Evolutionary conservation across 352 stramenopile species (phyloP).

Genomic region (Globisporangium abappressorium): DNA sequence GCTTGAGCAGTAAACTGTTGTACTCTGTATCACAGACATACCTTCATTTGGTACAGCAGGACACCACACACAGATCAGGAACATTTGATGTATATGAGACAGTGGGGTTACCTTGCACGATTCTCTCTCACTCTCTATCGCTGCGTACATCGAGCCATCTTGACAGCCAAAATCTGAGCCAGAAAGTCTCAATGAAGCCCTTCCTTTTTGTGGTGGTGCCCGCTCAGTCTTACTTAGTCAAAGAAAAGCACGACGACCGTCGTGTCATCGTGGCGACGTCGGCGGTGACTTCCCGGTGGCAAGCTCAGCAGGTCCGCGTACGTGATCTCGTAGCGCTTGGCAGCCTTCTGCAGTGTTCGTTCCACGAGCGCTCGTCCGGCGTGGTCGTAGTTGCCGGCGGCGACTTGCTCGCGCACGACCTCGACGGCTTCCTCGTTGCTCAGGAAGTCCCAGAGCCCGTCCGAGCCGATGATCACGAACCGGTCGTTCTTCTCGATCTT

Average conservation of each 20-base stretch:
- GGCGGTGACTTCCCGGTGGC: constrained; percentile 73
- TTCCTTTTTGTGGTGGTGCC: no score
- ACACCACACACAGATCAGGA: neutral
- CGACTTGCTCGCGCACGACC: constrained; percentile 74
- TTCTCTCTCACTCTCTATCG: neutral
- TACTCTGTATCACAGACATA: neutral
- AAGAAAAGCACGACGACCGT: constrained; percentile 91
- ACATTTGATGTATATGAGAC: neutral
- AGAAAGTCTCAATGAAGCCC: neutral
- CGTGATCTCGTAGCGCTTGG: constrained; percentile 72
- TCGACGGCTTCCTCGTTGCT: constrained; percentile 94
- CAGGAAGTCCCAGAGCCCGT: constrained; percentile 98
- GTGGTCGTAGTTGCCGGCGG: constrained; percentile 61
- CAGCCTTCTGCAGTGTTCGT: constrained; percentile 72
- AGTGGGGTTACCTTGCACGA: neutral
- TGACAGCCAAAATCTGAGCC: neutral
- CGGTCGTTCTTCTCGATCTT: constrained; percentile 78
- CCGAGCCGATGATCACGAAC: constrained; percentile 96
- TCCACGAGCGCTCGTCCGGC: constrained; percentile 78
- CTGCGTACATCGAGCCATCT: neutral
- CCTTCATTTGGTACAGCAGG: no score
- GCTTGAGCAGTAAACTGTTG: neutral
- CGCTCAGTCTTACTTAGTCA: no score
- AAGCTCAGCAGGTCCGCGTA: constrained; percentile 82
- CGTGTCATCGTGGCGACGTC: constrained; percentile 91